Percentiles rank a stretch among this genome's conserved stretches.
phyloP scores from a whole-genome alignment of 208 protist genomes.

The Trypanosoma lewisi region DNA sequence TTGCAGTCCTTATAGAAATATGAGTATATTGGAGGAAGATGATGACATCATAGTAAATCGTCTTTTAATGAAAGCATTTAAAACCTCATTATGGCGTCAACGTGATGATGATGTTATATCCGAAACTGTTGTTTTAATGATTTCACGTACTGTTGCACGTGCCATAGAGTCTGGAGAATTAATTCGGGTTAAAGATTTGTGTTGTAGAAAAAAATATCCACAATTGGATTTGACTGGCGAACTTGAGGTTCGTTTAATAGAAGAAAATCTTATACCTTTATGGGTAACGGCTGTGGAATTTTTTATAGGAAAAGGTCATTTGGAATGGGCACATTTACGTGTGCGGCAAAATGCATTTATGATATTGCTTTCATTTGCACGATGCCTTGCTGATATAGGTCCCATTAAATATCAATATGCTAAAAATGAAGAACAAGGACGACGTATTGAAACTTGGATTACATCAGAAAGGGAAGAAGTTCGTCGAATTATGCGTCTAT shows the following conservation, averaged over 20 bases:
- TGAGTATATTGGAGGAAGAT: conserved; percentile 32
- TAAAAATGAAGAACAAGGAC: conserved; percentile 38
- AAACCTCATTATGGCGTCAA: conserved; percentile 66
- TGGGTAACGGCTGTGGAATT: conserved; percentile 61
- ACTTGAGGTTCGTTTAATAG: conserved; percentile 19
- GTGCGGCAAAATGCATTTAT: conserved; percentile 86
- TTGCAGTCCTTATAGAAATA: conserved; percentile 43
- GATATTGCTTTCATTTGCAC: conserved; percentile 62
- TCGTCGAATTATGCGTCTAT: conserved; percentile 64
- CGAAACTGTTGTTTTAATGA: conserved; percentile 58
- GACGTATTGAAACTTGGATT: conserved; percentile 60
- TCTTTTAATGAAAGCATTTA: conserved; percentile 75
- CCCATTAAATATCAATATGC: conserved; percentile 65
- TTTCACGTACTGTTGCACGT: conserved; percentile 31
- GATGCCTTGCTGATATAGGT: conserved; percentile 48
- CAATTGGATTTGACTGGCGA: background rate
- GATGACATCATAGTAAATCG: conserved; percentile 58
- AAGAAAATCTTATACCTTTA: conserved; percentile 37
- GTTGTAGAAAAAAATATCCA: background rate
- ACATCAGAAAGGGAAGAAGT: conserved; percentile 42
- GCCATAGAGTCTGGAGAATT: conserved; percentile 13
- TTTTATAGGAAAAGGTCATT: conserved; percentile 56
- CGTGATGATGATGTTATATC: conserved; percentile 64
- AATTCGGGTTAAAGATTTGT: conserved; percentile 19
- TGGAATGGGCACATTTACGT: conserved; percentile 44